Conservation (phyloP, 352 stramenopile genomes). For the Saprolegnia diclina region DNA sequence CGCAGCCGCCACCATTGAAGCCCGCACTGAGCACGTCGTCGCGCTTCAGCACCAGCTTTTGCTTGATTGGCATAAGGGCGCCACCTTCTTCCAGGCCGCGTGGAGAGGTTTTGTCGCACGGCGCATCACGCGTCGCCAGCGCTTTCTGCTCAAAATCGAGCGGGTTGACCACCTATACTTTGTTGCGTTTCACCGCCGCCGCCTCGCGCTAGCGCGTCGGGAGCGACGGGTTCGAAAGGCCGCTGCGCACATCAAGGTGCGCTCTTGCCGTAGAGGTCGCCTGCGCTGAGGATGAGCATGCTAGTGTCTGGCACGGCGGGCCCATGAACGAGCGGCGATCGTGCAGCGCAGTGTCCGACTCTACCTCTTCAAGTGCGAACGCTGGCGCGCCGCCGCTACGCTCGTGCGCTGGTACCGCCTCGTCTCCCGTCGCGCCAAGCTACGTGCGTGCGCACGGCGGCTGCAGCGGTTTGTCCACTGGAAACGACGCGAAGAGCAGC, state of each 20-base stretch:
- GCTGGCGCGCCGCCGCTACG: slow-evolving; percentile 9
- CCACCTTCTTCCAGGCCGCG: slow-evolving; percentile 11
- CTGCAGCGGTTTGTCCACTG: slow-evolving; percentile 21
- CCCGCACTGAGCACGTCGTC: not conserved
- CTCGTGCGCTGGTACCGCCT: slow-evolving; percentile 17
- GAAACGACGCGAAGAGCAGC: slow-evolving; percentile 10
- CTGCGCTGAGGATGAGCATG: no score
- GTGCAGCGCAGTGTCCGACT: slow-evolving; percentile 16
- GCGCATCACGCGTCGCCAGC: not conserved
- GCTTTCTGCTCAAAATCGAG: not conserved
- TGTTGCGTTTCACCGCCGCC: slow-evolving; percentile 12
- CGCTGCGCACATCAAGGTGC: slow-evolving; percentile 14
- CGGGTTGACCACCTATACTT: not conserved
- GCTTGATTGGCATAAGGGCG: slow-evolving; percentile 10
- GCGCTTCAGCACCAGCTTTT: slow-evolving; percentile 15
- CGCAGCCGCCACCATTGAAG: slow-evolving; percentile 8
- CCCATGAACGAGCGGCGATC: not conserved
- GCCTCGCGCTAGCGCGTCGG: not conserved
- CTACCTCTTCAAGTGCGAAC: slow-evolving; percentile 22
- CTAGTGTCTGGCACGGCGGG: slow-evolving; percentile 12
- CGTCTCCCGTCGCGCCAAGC: not conserved
- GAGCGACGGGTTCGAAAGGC: not conserved
- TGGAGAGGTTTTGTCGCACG: slow-evolving; percentile 12
- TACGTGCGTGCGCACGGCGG: not conserved
- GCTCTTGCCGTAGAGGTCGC: not conserved